A percentile compares a stretch with the other conserved stretches of the same genome.
These are phyloP conservation scores for Coleophoma cylindrospora DNA, from an alignment of 2,329 filamentous ascomycete genomes.

Conservation along the genomic window DNA sequence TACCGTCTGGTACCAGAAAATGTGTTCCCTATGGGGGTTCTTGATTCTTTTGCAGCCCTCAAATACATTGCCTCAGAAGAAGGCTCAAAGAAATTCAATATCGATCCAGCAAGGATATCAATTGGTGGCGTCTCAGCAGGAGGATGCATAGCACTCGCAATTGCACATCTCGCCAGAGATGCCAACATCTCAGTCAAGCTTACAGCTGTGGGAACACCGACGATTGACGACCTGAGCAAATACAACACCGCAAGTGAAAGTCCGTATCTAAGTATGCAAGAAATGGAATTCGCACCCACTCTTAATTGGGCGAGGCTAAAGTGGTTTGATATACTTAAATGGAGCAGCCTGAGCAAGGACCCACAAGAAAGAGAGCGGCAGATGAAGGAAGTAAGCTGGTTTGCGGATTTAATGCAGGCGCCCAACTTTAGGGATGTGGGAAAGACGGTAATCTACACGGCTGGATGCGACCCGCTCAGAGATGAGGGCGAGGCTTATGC, in stretches of 20 bases:
- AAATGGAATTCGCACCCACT: conserved; percentile 36
- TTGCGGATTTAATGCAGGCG: conserved; percentile 29
- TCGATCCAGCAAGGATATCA: conserved; percentile 32
- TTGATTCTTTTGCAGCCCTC: conserved; percentile 39
- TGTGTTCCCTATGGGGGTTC: conserved; percentile 40
- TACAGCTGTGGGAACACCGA: conserved; percentile 42
- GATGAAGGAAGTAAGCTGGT: conserved; percentile 15
- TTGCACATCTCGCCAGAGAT: conserved; percentile 36
- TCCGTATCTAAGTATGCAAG: conserved; percentile 34
- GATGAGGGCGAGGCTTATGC: conserved; percentile 46
- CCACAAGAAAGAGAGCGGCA: conserved; percentile 12
- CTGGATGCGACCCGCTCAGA: conserved; percentile 38
- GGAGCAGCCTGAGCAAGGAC: conserved; percentile 20
- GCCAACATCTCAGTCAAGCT: conserved; percentile 30
- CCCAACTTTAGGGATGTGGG: conserved; percentile 28
- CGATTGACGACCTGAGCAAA: conserved; percentile 45
- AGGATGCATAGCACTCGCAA: conserved; percentile 31
- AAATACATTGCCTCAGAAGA: conserved; percentile 25
- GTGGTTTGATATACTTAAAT: conserved; percentile 33
- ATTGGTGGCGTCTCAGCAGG: conserved; percentile 42
- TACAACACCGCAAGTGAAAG: conserved; percentile 30
- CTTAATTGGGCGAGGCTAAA: conserved; percentile 37
- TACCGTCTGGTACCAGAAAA: conserved; percentile 47
- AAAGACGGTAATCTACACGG: conserved; percentile 36
- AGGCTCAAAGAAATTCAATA: conserved; percentile 31